These are phyloP conservation scores for Graphiopsis chlorocephala DNA, from an alignment of 2,329 filamentous ascomycete species.

Conservation along the genomic window DNA sequence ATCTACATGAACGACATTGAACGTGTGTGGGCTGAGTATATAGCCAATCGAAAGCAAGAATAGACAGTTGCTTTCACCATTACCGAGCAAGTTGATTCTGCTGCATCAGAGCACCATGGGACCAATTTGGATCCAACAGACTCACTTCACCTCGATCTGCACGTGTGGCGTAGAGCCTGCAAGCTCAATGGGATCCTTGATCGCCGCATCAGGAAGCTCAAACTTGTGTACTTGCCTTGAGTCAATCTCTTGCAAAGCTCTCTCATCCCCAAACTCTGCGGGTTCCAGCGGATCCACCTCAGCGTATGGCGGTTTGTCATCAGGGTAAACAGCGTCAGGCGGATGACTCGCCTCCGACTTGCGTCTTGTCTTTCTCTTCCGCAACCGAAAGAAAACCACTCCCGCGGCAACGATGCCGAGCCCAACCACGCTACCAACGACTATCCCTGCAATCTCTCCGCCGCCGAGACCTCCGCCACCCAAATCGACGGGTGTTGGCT, in stretches of 20 bases:
- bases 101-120: too few relatives aligned
- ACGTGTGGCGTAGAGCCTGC: background rate
- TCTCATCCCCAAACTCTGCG: background rate
- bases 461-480: background rate
- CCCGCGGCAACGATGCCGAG: background rate
- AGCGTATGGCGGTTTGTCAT: background rate
- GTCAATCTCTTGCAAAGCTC: background rate
- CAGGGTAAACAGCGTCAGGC: background rate
- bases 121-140: background rate
- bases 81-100: too few relatives aligned
- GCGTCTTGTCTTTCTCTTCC: background rate
- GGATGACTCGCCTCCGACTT: background rate
- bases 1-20: conserved; percentile 45
- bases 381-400: background rate
- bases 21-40: conserved; percentile 19
- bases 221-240: background rate
- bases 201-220: background rate
- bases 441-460: background rate
- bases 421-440: background rate
- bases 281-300: background rate
- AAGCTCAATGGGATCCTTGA: background rate
- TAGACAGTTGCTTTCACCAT: background rate
- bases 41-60: background rate
- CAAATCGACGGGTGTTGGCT: background rate
- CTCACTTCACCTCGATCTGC: background rate